phyloP scores from a whole-genome alignment of 2,329 filamentous ascomycete species.

The Pseudogymnoascus sp. region DNA sequence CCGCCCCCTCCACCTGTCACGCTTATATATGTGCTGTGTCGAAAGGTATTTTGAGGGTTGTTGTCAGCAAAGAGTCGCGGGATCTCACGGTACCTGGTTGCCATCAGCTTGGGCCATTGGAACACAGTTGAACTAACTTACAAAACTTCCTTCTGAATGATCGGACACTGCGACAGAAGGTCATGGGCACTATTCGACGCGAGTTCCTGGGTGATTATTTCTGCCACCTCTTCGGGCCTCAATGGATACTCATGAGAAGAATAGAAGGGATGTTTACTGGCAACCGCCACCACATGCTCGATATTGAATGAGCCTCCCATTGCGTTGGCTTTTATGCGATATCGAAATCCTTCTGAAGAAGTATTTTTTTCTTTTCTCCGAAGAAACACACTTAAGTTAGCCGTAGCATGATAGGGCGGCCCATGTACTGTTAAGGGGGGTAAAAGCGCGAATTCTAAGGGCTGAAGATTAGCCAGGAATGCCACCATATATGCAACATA shows the following conservation, averaged over 20 bases:
- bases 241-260: background rate
- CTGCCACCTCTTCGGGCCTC: background rate
- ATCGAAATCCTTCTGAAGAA: background rate
- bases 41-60: background rate
- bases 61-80: background rate
- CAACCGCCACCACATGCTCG: background rate
- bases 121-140: background rate
- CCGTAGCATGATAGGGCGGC: background rate
- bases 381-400: background rate
- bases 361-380: background rate
- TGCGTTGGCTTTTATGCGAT: background rate
- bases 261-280: background rate
- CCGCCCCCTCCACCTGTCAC: background rate
- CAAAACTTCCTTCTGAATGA: background rate
- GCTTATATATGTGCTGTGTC: background rate
- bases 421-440: background rate
- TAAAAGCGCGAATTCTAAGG: too few relatives aligned
- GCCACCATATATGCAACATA: too few relatives aligned
- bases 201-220: background rate
- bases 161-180: background rate
- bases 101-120: background rate
- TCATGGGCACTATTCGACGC: background rate
- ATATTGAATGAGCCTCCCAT: background rate
- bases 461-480: too few relatives aligned
- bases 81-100: background rate